Conservation (phyloP, 192 early-diverging fungal genomes). For the Cetraspora pellucida region DNA sequence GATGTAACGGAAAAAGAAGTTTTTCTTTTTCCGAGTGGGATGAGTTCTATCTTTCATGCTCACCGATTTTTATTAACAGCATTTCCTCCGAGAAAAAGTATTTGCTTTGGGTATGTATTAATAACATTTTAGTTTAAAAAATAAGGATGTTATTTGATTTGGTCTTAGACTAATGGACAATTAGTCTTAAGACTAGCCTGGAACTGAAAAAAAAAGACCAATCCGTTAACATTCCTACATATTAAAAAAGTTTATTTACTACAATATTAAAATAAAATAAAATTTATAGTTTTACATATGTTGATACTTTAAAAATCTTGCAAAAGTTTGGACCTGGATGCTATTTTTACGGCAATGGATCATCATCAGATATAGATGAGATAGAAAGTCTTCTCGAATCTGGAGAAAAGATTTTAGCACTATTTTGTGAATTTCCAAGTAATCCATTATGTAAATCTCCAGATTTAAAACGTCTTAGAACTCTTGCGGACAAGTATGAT, state of each 20-base stretch:
- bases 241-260: not conserved
- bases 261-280: not conserved
- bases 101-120: conserved; percentile 82
- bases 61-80: conserved; percentile 63
- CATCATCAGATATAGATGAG: conserved; percentile 69
- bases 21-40: conserved; percentile 85
- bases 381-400: conserved; percentile 67
- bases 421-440: conserved; percentile 93
- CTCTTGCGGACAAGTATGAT: conserved; percentile 72
- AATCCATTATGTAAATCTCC: conserved; percentile 90
- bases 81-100: conserved; percentile 64
- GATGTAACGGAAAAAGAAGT: conserved; percentile 78
- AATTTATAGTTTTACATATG: conserved; percentile 79
- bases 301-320: conserved; percentile 95
- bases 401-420: conserved; percentile 70
- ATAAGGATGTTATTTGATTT: no score
- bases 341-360: conserved; percentile 86
- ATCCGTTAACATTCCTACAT: no score
- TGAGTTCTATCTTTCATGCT: conserved; percentile 91
- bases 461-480: conserved; percentile 72
- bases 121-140: not conserved
- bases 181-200: no score
- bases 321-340: conserved; percentile 92
- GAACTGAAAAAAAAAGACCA: no score
- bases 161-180: no score